phyloP scores from a whole-genome alignment of 352 stramenopile genomes.

The Saprolegnia diclina region DNA sequence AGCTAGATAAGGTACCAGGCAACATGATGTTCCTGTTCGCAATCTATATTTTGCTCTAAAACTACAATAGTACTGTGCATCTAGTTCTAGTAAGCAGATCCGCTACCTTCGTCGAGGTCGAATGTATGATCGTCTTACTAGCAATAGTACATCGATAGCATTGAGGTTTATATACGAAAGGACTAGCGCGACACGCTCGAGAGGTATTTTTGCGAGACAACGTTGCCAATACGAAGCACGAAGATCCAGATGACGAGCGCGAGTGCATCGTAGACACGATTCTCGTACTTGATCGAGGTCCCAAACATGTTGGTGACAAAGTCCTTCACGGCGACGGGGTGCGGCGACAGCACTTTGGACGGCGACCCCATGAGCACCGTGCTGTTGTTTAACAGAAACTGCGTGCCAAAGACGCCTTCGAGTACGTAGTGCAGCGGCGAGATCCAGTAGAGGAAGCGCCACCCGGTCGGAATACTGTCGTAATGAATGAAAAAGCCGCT shows the following conservation, averaged over 20 bases:
- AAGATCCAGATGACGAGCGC: slow-evolving; percentile 17
- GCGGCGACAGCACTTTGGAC: slow-evolving; percentile 12
- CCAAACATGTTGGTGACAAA: slow-evolving; percentile 22
- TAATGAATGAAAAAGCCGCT: slow-evolving; percentile 27
- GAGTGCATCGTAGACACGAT: slow-evolving; percentile 14
- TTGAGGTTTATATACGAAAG: too few species aligned
- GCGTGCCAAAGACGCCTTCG: slow-evolving; percentile 24
- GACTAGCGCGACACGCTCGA: background rate
- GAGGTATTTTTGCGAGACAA: slow-evolving; percentile 2
- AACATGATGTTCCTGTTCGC: too few species aligned
- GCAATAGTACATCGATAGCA: too few species aligned
- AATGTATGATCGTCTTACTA: too few species aligned
- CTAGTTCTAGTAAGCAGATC: too few species aligned
- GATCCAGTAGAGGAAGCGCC: slow-evolving; percentile 25
- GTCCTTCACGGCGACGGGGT: slow-evolving; percentile 1
- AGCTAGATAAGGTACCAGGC: too few species aligned
- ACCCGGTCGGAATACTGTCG: slow-evolving; percentile 21
- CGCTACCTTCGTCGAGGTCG: too few species aligned
- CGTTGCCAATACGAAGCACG: slow-evolving; percentile 11
- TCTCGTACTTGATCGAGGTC: slow-evolving; percentile 16
- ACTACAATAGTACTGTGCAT: too few species aligned
- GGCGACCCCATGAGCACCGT: slow-evolving; percentile 18
- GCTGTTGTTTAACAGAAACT: slow-evolving; percentile 22
- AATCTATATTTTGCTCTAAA: too few species aligned
- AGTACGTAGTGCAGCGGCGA: slow-evolving; percentile 27